Conservation (phyloP, 164 flowering plant genomes). For the Vitis amurensis region DNA sequence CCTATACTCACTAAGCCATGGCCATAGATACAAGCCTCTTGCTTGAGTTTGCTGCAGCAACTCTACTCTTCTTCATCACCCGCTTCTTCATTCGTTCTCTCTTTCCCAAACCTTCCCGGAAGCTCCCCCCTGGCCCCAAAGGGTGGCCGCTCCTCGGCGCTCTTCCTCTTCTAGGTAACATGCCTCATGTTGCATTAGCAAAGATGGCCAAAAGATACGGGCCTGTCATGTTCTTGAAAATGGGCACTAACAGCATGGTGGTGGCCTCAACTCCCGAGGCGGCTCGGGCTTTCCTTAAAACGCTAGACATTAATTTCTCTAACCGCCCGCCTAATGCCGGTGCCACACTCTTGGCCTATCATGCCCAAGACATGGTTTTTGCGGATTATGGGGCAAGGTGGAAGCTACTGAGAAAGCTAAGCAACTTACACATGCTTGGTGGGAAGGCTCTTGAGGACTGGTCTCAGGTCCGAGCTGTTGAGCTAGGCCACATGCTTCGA, state of each 20-base stretch:
- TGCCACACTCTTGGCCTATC: constrained; percentile 30
- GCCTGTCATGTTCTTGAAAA: constrained; percentile 32
- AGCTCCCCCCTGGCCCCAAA: constrained; percentile 37
- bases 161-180: constrained; percentile 30
- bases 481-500: constrained; percentile 35
- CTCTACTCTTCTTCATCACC: constrained; percentile 17
- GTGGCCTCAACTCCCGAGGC: constrained; percentile 41
- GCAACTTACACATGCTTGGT: constrained; percentile 41
- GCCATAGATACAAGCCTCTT: constrained; percentile 3
- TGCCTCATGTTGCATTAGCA: constrained; percentile 39
- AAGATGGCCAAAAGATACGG: constrained; percentile 38
- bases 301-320: constrained; percentile 26
- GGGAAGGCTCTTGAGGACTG: constrained; percentile 40
- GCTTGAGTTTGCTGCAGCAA: constrained; percentile 9
- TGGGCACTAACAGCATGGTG: constrained; percentile 35
- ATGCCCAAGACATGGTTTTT: constrained; percentile 35
- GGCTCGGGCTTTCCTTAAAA: constrained; percentile 37
- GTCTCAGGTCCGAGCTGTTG: constrained; percentile 25
- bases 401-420: constrained; percentile 33
- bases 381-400: constrained; percentile 41
- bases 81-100: constrained; percentile 8
- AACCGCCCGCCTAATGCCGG: constrained; percentile 39
- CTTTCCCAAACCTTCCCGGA: background rate
- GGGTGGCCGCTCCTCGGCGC: constrained; percentile 42
- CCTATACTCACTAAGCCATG: background rate